Base-by-base conservation (phyloP, 2,329 filamentous ascomycete species). In the Botryotinia narcissicola region DNA sequence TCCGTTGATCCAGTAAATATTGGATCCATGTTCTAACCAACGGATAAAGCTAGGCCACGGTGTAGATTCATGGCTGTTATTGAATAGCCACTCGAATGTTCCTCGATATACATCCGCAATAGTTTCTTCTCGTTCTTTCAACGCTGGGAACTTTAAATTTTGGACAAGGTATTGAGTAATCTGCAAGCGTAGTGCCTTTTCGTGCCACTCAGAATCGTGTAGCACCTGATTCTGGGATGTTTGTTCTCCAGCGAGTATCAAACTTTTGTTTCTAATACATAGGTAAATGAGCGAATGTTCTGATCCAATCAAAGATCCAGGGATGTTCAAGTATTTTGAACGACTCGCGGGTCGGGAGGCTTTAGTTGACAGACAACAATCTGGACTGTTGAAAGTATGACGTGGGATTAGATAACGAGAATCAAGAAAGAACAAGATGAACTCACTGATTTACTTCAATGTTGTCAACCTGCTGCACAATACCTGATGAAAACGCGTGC, bases 1-100 rank as follows among this genome's bases (percentile, higher is more conserved):
- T 0, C 77, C 77, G 18, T 66, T 71, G 16, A 78, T 63, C 76
- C 76, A 78, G 25, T 77, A 77, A 1, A 77, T 29, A 3, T 69
- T 70, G 10, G 63, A 12, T 18, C 59, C 57, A 14, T 46, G 3
- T 44, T 61, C 10, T 3, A 79, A 63, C 77, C 77, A 79, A 14
- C 72, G 5, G 1, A 51, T 6, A 48, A 78, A 75, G n/a, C 70
- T 72, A 42, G 46, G 4, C 37, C 37, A 48, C 7, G 25, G 40
- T 54, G 51, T 63, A 22, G 37, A n/a, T 7, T 22, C 59, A 46
- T 70, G 32, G 2, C 5, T 7, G 0, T 37, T 64, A 2, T 74
- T 20, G 18, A 71, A 75, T 12, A 75, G n/a, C 75, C 75, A 77
- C 32, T 70, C 3, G 14, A 75, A 77, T 2, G 75, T 76, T 16